Conservation (phyloP, 2,329 filamentous ascomycete species). For the Teratosphaeriaceae sp. region DNA sequence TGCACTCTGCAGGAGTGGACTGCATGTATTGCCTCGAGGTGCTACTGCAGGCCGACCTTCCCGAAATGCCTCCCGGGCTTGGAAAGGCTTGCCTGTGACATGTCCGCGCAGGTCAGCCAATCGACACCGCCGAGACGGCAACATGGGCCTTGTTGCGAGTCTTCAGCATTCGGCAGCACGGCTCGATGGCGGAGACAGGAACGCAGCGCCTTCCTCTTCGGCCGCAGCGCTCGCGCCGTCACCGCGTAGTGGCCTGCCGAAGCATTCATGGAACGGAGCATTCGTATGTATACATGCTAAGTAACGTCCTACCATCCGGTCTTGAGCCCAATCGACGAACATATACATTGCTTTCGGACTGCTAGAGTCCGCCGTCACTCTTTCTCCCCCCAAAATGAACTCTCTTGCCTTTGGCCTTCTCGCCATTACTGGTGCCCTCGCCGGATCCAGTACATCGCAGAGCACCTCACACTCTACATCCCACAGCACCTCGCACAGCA, state of each 20-base stretch:
- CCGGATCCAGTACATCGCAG: too few species aligned
- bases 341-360: too few species aligned
- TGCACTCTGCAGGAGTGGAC: neutral
- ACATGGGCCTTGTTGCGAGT: neutral
- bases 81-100: neutral
- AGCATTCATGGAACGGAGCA: too few species aligned
- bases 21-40: neutral
- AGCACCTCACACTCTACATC: too few species aligned
- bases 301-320: too few species aligned
- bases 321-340: too few species aligned
- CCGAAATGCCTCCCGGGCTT: conserved; percentile 1
- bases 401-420: conserved; percentile 19
- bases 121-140: neutral
- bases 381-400: conserved; percentile 6
- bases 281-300: too few species aligned
- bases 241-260: neutral
- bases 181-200: neutral
- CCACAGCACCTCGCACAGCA: neutral
- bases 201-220: neutral
- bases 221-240: neutral
- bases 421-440: conserved; percentile 23
- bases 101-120: neutral
- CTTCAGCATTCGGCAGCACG: neutral
- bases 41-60: conserved; percentile 3
- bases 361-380: neutral